Percentiles rank a stretch among this genome's conserved stretches.
These are phyloP conservation scores for Globisporangium ultimum DNA, from an alignment of 352 stramenopile species.

Conservation along the genomic window DNA sequence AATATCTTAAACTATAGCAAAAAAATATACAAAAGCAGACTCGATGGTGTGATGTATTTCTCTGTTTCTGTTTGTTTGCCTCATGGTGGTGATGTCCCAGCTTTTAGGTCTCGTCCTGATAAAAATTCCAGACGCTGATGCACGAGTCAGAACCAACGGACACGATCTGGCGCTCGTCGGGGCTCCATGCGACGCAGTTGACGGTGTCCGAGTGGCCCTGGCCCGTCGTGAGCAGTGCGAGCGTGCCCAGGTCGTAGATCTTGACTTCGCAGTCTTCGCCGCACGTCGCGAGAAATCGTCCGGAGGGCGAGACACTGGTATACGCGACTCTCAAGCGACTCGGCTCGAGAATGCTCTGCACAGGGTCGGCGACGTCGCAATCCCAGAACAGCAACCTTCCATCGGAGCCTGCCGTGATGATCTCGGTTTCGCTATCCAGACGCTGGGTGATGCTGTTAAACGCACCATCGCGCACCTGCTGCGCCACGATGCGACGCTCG, in stretches of 20 bases:
- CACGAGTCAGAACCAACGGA: slow-evolving; percentile 87
- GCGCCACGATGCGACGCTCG: slow-evolving; percentile 74
- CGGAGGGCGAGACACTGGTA: slow-evolving; percentile 56
- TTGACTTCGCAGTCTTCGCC: slow-evolving; percentile 85
- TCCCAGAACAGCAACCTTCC: slow-evolving; percentile 89
- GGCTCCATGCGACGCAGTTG: slow-evolving; percentile 80
- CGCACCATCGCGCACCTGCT: slow-evolving; percentile 73
- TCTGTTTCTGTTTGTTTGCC: background rate
- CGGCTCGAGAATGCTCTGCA: slow-evolving; percentile 46
- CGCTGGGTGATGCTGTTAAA: slow-evolving; percentile 87
- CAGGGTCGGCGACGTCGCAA: slow-evolving; percentile 83
- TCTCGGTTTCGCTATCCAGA: slow-evolving; percentile 87
- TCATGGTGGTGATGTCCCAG: background rate
- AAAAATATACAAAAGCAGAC: too few species aligned
- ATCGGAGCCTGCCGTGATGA: slow-evolving; percentile 82
- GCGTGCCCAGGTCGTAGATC: slow-evolving; percentile 54
- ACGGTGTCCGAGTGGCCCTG: slow-evolving; percentile 73
- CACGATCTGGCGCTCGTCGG: slow-evolving; percentile 90
- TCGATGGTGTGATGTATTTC: too few species aligned
- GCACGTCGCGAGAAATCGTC: slow-evolving; percentile 74
- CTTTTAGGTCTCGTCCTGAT: slow-evolving; percentile 24
- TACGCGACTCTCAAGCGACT: slow-evolving; percentile 38
- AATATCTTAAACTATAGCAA: too few species aligned
- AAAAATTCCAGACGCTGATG: slow-evolving; percentile 93
- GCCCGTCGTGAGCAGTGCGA: slow-evolving; percentile 46